These are phyloP conservation scores for Nemania sp. DNA, from an alignment of 2,329 filamentous ascomycete genomes.

Conservation along the genomic window DNA sequence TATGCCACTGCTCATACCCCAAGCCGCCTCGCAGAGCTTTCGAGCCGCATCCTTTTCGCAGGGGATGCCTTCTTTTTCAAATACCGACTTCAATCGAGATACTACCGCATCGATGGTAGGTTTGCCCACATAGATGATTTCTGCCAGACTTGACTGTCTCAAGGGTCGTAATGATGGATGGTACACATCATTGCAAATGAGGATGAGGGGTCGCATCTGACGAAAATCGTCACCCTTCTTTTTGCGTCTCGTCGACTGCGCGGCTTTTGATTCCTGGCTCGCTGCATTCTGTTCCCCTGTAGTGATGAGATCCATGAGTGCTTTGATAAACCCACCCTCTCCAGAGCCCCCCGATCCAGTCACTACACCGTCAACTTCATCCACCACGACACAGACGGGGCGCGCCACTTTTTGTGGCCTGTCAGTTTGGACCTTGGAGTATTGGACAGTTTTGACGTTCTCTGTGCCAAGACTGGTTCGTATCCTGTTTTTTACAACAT, in stretches of 20 bases:
- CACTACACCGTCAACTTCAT: slow-evolving; percentile 95
- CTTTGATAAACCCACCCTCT: slow-evolving; percentile 94
- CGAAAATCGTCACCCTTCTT: slow-evolving; percentile 86
- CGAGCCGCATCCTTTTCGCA: slow-evolving; percentile 89
- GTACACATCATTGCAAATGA: slow-evolving; percentile 98
- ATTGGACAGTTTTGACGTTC: slow-evolving; percentile 78
- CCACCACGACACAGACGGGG: slow-evolving; percentile 91
- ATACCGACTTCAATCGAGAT: slow-evolving; percentile 77
- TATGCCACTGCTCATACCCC: slow-evolving; percentile 76
- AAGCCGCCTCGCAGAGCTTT: slow-evolving; percentile 80
- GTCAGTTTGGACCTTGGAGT: slow-evolving; percentile 55
- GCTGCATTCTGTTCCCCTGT: slow-evolving; percentile 80
- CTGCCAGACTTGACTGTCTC: slow-evolving; percentile 81
- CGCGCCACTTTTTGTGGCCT: slow-evolving; percentile 73
- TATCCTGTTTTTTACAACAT: slow-evolving; percentile 90
- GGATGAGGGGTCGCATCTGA: slow-evolving; percentile 82
- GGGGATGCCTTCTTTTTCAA: slow-evolving; percentile 84
- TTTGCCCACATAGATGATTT: slow-evolving; percentile 90
- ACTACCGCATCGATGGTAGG: slow-evolving; percentile 87
- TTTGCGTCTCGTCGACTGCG: slow-evolving; percentile 54
- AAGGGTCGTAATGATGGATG: slow-evolving; percentile 85
- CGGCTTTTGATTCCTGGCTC: slow-evolving; percentile 37
- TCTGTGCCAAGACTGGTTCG: slow-evolving; percentile 92
- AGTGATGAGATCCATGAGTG: slow-evolving; percentile 85
- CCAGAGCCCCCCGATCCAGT: slow-evolving; percentile 75